These are phyloP conservation scores for Fraxinus albicans DNA, from an alignment of 305 asterid species.

Conservation along the genomic window DNA sequence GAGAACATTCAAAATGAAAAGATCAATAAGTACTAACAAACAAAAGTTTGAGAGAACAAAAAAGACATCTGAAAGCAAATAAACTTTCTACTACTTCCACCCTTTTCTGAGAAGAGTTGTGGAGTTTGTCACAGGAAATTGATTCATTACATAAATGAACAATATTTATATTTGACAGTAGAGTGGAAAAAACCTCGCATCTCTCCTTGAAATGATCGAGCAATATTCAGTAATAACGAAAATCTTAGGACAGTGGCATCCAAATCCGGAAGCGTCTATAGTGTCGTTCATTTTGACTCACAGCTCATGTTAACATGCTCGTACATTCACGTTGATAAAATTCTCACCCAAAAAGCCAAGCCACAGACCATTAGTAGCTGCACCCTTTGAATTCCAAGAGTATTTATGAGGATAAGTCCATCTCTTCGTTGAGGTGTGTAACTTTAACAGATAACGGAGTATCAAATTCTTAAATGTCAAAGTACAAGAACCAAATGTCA, in stretches of 20 bases:
- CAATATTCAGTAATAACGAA: not conserved
- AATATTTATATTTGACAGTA: not conserved
- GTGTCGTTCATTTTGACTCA: not conserved
- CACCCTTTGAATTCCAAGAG: not conserved
- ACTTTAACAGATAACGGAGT: not conserved
- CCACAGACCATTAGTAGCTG: not conserved
- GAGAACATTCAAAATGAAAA: not conserved
- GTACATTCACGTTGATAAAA: not conserved
- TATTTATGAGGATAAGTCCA: not conserved
- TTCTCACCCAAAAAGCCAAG: not conserved
- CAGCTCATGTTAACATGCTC: not conserved
- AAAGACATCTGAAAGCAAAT: not conserved
- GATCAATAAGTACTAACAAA: not conserved
- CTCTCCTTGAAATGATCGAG: not conserved
- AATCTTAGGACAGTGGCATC: not conserved
- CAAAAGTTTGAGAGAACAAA: not conserved
- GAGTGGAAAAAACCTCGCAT: not conserved
- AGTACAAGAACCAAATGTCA: not conserved
- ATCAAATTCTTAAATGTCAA: not conserved
- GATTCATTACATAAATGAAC: not conserved
- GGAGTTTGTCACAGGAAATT: not conserved
- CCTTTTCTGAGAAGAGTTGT: not conserved
- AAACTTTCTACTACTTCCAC: not conserved
- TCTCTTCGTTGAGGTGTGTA: not conserved
- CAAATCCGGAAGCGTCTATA: not conserved